phyloP scores from a whole-genome alignment of 495 filamentous ascomycete species.

The Penicillium daleae region DNA sequence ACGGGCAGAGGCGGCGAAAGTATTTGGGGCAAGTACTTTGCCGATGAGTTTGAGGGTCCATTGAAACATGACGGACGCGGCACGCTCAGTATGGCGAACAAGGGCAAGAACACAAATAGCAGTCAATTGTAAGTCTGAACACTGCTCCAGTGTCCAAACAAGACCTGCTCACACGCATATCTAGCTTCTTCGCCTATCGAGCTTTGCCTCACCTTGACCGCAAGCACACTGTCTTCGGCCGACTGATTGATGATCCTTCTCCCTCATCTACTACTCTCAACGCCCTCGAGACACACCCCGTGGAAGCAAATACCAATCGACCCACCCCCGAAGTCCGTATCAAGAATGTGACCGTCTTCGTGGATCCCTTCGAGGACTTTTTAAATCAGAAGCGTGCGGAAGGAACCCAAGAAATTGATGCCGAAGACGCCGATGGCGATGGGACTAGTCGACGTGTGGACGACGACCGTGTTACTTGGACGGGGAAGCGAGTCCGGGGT shows the following conservation, averaged over 20 bases:
- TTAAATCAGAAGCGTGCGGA: constrained; percentile 56
- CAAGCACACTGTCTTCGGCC: constrained; percentile 96
- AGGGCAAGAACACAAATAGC: constrained; percentile 95
- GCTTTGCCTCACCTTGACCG: constrained; percentile 80
- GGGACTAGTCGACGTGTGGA: constrained; percentile 65
- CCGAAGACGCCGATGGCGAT: constrained; percentile 38
- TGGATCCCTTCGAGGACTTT: constrained; percentile 97
- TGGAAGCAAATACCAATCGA: constrained; percentile 66
- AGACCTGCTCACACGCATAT: constrained; percentile 17
- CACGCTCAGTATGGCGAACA: constrained; percentile 93
- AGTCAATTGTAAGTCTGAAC: constrained; percentile 78
- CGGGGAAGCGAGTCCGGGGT: constrained; percentile 76
- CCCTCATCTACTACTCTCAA: constrained; percentile 60
- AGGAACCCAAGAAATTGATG: constrained; percentile 46
- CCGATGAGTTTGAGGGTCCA: constrained; percentile 91
- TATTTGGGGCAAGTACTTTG: constrained; percentile 88
- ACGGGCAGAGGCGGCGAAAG: constrained; percentile 86
- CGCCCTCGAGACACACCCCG: constrained; percentile 71
- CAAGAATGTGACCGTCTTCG: constrained; percentile 80
- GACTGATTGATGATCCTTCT: constrained; percentile 77
- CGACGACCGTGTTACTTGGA: constrained; percentile 90
- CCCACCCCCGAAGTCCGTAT: constrained; percentile 79
- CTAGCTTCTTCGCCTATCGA: constrained; percentile 82
- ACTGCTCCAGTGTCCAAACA: no score
- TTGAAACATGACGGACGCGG: constrained; percentile 77